These are phyloP conservation scores for Cucumis cinereus DNA, from an alignment of 306 rosid species.

Conservation along the genomic window DNA sequence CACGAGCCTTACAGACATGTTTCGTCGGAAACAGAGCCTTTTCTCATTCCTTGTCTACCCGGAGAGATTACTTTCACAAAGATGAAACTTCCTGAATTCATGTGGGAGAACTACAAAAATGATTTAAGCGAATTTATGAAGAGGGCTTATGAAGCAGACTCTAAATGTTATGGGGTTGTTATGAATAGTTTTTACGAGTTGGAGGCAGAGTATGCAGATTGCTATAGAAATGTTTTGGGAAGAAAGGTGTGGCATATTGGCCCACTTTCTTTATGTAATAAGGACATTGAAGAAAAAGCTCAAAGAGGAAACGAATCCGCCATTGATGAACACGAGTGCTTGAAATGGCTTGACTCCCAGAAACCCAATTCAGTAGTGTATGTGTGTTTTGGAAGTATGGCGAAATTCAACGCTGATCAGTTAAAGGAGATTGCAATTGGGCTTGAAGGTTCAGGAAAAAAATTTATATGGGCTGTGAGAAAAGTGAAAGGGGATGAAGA, in stretches of 20 bases:
- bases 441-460: slow-evolving; percentile 17
- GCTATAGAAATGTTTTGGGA: slow-evolving; percentile 13
- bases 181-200: slow-evolving; percentile 29
- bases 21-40: slow-evolving; percentile 24
- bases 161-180: slow-evolving; percentile 9
- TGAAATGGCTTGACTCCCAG: slow-evolving; percentile 21
- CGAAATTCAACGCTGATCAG: slow-evolving; percentile 15
- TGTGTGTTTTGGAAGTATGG: slow-evolving; percentile 21
- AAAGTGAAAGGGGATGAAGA: neutral
- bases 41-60: slow-evolving; percentile 37
- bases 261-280: slow-evolving; percentile 20
- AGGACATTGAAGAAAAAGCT: slow-evolving; percentile 4
- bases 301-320: slow-evolving; percentile 12
- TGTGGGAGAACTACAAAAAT: neutral
- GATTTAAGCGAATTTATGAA: neutral
- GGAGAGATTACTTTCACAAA: slow-evolving; percentile 25
- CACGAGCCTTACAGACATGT: slow-evolving; percentile 32
- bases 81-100: slow-evolving; percentile 11
- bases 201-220: slow-evolving; percentile 20
- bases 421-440: slow-evolving; percentile 22
- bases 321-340: slow-evolving; percentile 14
- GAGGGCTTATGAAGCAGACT: neutral
- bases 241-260: slow-evolving; percentile 26
- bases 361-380: slow-evolving; percentile 23
- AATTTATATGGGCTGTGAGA: slow-evolving; percentile 36